phyloP scores from a whole-genome alignment of 2,329 filamentous ascomycete genomes.

The Aspergillus aculeatus region DNA sequence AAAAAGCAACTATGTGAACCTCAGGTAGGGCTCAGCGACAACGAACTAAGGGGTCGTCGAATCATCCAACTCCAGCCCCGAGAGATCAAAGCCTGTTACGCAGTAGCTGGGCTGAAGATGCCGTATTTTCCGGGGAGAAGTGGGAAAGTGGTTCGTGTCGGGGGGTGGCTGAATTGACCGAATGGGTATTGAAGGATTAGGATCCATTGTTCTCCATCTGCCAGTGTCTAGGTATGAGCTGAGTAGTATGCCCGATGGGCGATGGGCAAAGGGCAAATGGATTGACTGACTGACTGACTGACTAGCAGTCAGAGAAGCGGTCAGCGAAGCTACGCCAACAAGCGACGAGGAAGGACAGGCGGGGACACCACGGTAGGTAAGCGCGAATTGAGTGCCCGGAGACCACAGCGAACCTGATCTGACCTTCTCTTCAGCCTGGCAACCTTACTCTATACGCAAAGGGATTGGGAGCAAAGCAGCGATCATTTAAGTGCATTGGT shows the following conservation, averaged over 20 bases:
- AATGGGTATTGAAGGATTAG: background rate
- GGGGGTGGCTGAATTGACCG: background rate
- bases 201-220: background rate
- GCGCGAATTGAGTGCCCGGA: too few relatives aligned
- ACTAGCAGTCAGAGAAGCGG: constrained; percentile 14
- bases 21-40: background rate
- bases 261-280: background rate
- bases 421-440: background rate
- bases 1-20: background rate
- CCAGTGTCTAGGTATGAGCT: too few relatives aligned
- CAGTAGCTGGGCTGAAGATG: background rate
- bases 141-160: background rate
- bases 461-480: background rate
- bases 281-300: background rate
- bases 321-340: constrained; percentile 7
- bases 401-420: too few relatives aligned
- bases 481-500: background rate
- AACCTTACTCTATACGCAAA: background rate
- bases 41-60: background rate
- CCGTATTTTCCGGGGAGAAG: background rate
- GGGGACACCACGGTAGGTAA: background rate
- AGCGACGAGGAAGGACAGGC: background rate
- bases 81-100: background rate
- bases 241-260: background rate
- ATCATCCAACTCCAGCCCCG: background rate